A percentile compares a stretch with the other conserved stretches of the same genome.
Evolutionary conservation across 768 basidiomycete species (phyloP).

Genomic region (Panus rudis): DNA sequence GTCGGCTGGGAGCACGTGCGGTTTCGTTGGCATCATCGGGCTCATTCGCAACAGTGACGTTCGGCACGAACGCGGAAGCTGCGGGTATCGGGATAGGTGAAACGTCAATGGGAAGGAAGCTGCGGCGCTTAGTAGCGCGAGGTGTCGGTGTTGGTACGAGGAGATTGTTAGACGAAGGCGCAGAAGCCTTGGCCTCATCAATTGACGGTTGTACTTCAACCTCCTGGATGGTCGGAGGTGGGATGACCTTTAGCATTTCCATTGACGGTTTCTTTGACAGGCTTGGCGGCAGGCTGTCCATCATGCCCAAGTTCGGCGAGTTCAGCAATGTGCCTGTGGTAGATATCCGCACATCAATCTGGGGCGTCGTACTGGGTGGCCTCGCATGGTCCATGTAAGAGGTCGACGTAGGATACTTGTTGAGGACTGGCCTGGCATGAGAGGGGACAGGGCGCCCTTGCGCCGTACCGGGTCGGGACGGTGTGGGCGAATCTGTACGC

Average conservation of each 20-base stretch:
- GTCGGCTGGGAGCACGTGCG: conserved; percentile 25
- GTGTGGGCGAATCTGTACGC: conserved; percentile 48
- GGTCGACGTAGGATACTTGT: too few species aligned
- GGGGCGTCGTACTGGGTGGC: conserved; percentile 31
- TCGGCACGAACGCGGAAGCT: conserved; percentile 52
- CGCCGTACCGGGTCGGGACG: conserved; percentile 31
- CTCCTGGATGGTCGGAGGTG: conserved; percentile 6
- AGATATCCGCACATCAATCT: conserved; percentile 67
- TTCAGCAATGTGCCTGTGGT: conserved; percentile 55
- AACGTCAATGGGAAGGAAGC: conserved; percentile 81
- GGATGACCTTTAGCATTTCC: conserved; percentile 16
- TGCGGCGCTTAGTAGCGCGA: conserved; percentile 66
- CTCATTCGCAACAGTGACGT: conserved; percentile 35
- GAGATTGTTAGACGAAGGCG: conserved; percentile 20
- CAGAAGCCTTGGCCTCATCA: conserved; percentile 2
- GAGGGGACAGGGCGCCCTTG: conserved; percentile 19
- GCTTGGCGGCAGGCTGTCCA: conserved; percentile 4
- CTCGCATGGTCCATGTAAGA: not conserved
- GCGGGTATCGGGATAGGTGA: conserved; percentile 62
- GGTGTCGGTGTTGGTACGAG: conserved; percentile 40
- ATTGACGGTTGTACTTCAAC: not conserved
- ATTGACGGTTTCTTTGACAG: conserved; percentile 15
- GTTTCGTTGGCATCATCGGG: conserved; percentile 27
- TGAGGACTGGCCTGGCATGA: conserved; percentile 10
- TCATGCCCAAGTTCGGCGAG: too few species aligned